phyloP scores from a whole-genome alignment of 2,329 filamentous ascomycete genomes.

The Magnaporthiopsis poae region DNA sequence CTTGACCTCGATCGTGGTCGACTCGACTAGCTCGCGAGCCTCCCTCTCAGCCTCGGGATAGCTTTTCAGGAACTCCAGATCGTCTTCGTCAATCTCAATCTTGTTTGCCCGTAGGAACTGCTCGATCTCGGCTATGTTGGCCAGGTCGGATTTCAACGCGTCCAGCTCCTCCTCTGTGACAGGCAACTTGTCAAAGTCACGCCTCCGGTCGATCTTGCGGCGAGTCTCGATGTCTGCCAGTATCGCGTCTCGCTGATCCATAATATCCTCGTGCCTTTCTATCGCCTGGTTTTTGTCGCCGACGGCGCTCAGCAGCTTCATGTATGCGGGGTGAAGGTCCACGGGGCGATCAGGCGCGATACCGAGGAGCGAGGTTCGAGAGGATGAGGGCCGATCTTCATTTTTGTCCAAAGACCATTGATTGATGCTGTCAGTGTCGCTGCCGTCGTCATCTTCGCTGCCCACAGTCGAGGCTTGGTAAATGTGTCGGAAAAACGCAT shows the following conservation, averaged over 20 bases:
- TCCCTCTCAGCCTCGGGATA: conserved; percentile 28
- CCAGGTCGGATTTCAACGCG: conserved; percentile 21
- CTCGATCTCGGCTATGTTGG: conserved; percentile 14
- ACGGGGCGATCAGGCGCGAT: conserved; percentile 18
- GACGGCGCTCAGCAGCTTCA: conserved; percentile 31
- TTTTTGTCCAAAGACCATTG: not conserved
- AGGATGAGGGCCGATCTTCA: conserved; percentile 7
- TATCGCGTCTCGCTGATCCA: conserved; percentile 28
- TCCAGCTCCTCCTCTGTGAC: conserved; percentile 28
- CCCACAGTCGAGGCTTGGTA: not conserved
- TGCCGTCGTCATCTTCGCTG: not conserved
- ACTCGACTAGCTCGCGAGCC: conserved; percentile 22
- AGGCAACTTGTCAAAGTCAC: conserved; percentile 5
- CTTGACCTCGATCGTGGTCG: conserved; percentile 24
- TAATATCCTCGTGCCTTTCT: conserved; percentile 37
- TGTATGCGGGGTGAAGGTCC: conserved; percentile 38
- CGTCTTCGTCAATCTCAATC: conserved; percentile 24
- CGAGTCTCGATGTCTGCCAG: conserved; percentile 25
- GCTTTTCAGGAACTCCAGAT: conserved; percentile 34
- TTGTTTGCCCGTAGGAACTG: conserved; percentile 14
- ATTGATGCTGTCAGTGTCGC: not conserved
- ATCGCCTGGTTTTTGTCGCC: conserved; percentile 36
- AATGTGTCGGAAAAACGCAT: conserved; percentile 26
- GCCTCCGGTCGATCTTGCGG: conserved; percentile 9
- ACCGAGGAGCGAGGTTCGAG: conserved; percentile 17